Conservation (phyloP, 2,329 filamentous ascomycete species). For the Corinectria fuckeliana region DNA sequence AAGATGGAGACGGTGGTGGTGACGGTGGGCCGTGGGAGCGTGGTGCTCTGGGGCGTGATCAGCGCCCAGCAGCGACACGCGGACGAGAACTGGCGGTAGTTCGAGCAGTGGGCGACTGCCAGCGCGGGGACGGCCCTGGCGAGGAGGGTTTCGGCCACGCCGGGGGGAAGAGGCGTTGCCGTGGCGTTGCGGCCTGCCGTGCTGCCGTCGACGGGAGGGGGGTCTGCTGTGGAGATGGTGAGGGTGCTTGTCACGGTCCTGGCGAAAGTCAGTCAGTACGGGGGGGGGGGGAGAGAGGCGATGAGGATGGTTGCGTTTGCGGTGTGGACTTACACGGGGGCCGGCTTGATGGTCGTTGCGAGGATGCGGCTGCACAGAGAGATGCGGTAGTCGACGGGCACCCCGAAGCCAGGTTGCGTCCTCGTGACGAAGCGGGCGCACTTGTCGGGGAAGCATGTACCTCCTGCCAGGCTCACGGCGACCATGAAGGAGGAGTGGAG, state of each 20-base stretch:
- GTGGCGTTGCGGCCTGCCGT: background rate
- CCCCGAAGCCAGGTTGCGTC: constrained; percentile 13
- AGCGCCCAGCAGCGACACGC: constrained; percentile 26
- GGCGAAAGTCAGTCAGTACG: constrained; percentile 4
- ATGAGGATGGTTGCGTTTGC: background rate
- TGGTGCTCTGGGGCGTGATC: constrained; percentile 21
- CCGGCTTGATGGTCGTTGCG: constrained; percentile 17
- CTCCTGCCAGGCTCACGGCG: background rate
- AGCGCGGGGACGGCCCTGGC: constrained; percentile 18
- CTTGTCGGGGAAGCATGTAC: constrained; percentile 21
- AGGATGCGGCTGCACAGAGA: constrained; percentile 23
- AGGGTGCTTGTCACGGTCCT: constrained; percentile 23
- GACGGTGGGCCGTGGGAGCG: constrained; percentile 17
- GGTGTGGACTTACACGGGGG: constrained; percentile 21
- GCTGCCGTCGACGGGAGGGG: background rate
- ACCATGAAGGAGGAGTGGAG: background rate
- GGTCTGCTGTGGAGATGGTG: constrained; percentile 18
- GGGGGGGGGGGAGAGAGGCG: background rate
- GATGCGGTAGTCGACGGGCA: constrained; percentile 21
- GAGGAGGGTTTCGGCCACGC: constrained; percentile 1
- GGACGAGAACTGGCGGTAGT: constrained; percentile 23
- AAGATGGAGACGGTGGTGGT: constrained; percentile 25
- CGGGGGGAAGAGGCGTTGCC: background rate
- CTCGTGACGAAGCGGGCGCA: constrained; percentile 29
- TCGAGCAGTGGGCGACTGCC: constrained; percentile 11